Conservation (phyloP, 1,284 basidiomycete genomes). For the Ustilago vetiveriae region DNA sequence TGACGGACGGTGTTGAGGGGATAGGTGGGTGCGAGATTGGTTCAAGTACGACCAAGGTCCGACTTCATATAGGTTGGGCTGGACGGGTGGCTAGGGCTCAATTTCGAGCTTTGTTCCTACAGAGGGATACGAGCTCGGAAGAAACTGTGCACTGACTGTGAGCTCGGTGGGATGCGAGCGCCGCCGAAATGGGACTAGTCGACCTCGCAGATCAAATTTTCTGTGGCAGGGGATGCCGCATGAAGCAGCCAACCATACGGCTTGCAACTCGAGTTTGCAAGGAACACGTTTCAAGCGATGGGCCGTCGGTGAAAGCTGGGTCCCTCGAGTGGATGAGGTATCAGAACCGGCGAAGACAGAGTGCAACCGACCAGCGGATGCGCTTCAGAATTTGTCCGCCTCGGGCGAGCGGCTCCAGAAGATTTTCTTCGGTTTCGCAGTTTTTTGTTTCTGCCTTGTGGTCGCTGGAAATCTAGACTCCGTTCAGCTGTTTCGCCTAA, state of each 20-base stretch:
- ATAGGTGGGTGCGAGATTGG: not conserved
- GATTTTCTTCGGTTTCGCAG: no score
- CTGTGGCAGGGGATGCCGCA: not conserved
- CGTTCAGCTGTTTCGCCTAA: constrained; percentile 2
- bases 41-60: no score
- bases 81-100: constrained; percentile 6
- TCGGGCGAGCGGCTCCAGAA: not conserved
- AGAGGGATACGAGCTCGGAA: not conserved
- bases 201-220: no score
- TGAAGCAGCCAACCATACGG: constrained; percentile 17
- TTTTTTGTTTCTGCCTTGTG: not conserved
- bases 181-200: no score
- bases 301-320: constrained; percentile 5
- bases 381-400: not conserved
- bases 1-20: constrained; percentile 6
- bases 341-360: not conserved
- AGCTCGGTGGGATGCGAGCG: not conserved
- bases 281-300: constrained; percentile 31
- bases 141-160: not conserved
- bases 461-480: constrained; percentile 20
- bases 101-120: not conserved
- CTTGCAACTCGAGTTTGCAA: constrained; percentile 9
- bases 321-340: no score
- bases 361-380: constrained; percentile 7
- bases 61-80: constrained; percentile 25